phyloP scores from a whole-genome alignment of 1,139 yeast genomes.

The Saccharomycopsis hybrid region DNA sequence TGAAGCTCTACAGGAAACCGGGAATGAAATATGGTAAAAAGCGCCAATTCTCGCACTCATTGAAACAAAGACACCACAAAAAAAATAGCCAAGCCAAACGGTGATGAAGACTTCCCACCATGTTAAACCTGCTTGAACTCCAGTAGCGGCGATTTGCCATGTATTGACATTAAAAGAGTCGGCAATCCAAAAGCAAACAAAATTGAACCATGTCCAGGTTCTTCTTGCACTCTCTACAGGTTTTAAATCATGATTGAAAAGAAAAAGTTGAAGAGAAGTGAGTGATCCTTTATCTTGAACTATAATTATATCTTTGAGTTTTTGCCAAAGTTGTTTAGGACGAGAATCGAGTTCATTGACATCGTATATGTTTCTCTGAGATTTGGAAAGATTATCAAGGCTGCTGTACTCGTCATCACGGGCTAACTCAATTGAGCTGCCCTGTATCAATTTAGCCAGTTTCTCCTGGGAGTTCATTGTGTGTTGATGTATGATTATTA shows the following conservation, averaged over 20 bases:
- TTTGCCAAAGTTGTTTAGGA: neutral
- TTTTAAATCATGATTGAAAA: conserved; percentile 65
- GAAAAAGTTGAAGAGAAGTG: conserved; percentile 42
- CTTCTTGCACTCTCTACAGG: conserved; percentile 64
- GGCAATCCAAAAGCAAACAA: conserved; percentile 74
- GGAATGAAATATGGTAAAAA: conserved; percentile 70
- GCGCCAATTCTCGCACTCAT: conserved; percentile 67
- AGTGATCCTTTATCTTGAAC: neutral
- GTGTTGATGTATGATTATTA: no score
- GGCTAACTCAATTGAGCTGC: no score
- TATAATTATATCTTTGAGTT: conserved; percentile 2
- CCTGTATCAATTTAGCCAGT: no score
- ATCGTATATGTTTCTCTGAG: conserved; percentile 19
- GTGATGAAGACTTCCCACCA: conserved; percentile 55
- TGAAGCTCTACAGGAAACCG: conserved; percentile 66
- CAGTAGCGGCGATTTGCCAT: conserved; percentile 87
- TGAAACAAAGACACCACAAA: conserved; percentile 57
- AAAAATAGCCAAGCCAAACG: conserved; percentile 66
- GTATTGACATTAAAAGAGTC: conserved; percentile 84
- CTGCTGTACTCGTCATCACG: no score
- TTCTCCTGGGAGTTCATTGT: no score
- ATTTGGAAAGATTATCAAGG: no score
- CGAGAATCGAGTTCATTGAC: conserved; percentile 21
- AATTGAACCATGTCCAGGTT: conserved; percentile 77
- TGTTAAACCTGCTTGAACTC: conserved; percentile 36